phyloP scores from a whole-genome alignment of 306 rosid genomes.

The Casuarina glauca region DNA sequence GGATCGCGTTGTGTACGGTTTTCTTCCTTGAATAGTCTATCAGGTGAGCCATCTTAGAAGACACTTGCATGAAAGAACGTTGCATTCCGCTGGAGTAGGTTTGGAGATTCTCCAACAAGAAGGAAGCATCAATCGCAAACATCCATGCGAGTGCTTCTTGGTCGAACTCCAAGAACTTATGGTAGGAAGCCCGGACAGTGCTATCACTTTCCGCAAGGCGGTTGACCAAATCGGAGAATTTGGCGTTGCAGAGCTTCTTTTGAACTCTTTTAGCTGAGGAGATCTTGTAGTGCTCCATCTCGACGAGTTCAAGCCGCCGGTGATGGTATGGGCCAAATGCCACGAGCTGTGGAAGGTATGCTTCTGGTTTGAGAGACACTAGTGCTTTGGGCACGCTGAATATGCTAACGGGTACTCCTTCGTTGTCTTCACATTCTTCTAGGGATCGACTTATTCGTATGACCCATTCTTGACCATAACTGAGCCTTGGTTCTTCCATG shows the following conservation, averaged over 20 bases:
- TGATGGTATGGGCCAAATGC: constrained; percentile 22
- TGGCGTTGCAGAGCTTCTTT: neutral
- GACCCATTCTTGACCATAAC: too few species aligned
- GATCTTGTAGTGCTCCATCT: constrained; percentile 12
- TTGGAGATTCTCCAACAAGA: constrained; percentile 12
- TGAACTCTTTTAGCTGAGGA: neutral
- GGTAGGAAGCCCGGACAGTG: neutral
- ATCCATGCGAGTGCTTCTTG: constrained; percentile 3
- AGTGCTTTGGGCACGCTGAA: constrained; percentile 17
- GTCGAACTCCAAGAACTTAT: neutral
- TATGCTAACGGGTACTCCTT: neutral
- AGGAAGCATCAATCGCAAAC: constrained; percentile 3
- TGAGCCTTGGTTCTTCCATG: too few species aligned
- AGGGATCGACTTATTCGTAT: too few species aligned
- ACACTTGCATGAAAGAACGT: neutral
- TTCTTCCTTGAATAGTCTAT: neutral
- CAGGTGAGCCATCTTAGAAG: neutral
- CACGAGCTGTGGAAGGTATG: constrained; percentile 1
- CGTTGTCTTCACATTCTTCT: neutral
- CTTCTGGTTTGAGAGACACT: neutral
- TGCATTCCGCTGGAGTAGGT: neutral
- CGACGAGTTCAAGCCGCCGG: constrained; percentile 3
- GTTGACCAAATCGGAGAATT: constrained; percentile 3
- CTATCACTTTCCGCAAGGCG: neutral
- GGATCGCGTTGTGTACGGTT: neutral